phyloP scores from a whole-genome alignment of 257 asterid species.

The Nicotiana tabacum region DNA sequence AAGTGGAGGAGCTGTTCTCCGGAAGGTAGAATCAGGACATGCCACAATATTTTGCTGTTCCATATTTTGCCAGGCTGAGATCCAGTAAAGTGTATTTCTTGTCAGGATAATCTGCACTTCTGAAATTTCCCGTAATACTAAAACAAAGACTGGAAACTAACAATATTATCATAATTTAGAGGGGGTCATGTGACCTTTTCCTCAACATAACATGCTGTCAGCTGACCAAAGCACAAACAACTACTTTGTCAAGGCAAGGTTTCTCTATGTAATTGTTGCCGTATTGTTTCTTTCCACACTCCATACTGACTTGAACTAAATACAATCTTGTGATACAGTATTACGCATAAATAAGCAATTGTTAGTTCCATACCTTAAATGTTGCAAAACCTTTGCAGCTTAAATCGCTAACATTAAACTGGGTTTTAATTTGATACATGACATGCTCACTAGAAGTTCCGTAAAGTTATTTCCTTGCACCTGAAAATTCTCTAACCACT shows the following conservation, averaged over 20 bases:
- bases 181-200: neutral
- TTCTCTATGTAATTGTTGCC: neutral
- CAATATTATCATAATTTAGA: neutral
- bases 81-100: neutral
- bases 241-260: neutral
- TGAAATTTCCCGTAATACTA: neutral
- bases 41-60: neutral
- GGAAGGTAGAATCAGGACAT: constrained; percentile 53
- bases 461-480: neutral
- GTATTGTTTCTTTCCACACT: neutral
- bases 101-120: neutral
- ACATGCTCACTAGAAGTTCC: neutral
- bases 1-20: constrained; percentile 33
- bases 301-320: neutral
- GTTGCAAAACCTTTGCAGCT: neutral
- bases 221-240: neutral
- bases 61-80: neutral
- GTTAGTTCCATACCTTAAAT: neutral
- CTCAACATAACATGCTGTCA: neutral
- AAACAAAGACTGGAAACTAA: neutral
- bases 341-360: neutral
- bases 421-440: neutral
- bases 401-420: neutral
- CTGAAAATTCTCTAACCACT: neutral
- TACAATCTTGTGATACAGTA: neutral